Base-by-base conservation (phyloP, 2,329 filamentous ascomycete species). In the Chrysosporium keratinophilum region DNA sequence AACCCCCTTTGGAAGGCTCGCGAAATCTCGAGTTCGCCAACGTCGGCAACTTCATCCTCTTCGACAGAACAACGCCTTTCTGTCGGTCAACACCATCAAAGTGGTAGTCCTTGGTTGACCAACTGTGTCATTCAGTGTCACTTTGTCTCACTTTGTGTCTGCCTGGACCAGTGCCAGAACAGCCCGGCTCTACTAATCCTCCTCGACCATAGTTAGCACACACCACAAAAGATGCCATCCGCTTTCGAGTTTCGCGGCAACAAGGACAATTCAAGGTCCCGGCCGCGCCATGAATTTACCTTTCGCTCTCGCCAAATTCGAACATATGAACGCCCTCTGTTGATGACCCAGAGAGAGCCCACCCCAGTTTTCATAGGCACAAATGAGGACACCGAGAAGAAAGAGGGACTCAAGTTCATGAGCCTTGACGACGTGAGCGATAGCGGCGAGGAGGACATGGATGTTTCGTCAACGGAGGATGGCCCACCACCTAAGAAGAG, bases 381-480 rank as follows among this genome's bases (percentile, higher is more conserved):
- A 0, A 54, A 58, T 5, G 57, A 60, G 9, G 56, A 62, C 9
- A 58, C 57, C 1, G 60, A 62, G n/a, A 62, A 60, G 9, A 65
- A 70, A 31, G 55, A 56, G 11, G 23, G 7, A 3, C 58, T 62
- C 50, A 72, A 69, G 53, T 72, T 70, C 35, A 64, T 68, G 1
- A 58, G 63, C 1, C 46, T 72, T 3, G 66, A 69, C 14, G 65
- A 69, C 11, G 57, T 74, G 7, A 74, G 70, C 43, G 72, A 74
- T 54, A 74, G 70, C 47, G 72, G 73, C 49, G 72, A 74, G 56
- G 70, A 67, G 12, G 69, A 69, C 4, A 74, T 75, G 72, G 69
- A 72, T 14, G 62, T 71, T 7, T 73, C 68, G 5, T 62, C 68
- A 3, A 67, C 66, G 3, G 69, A 69, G 45, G 65, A 71, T 12